Percentiles rank a stretch among this genome's conserved stretches.
Conservation (phyloP, 768 basidiomycete species). For the Mycena polygramma region DNA sequence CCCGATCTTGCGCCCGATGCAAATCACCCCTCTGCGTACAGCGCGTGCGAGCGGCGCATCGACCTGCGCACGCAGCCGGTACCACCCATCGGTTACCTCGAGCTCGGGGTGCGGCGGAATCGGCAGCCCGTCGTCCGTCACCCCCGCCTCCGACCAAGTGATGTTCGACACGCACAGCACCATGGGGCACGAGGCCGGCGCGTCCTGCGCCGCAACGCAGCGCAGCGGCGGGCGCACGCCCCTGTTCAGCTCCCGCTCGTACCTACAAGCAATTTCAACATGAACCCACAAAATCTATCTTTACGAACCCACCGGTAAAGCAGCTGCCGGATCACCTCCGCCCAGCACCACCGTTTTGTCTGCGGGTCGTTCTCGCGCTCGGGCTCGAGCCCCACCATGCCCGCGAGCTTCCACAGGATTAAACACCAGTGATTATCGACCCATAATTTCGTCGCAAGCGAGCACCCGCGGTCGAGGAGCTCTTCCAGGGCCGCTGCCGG, state of each 20-base stretch:
- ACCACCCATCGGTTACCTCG: constrained; percentile 99
- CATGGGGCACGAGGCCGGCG: constrained; percentile 83
- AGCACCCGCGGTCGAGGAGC: constrained; percentile 70
- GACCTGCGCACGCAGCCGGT: constrained; percentile 80
- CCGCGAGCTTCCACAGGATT: constrained; percentile 95
- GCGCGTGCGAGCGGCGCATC: constrained; percentile 84
- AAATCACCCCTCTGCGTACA: constrained; percentile 72
- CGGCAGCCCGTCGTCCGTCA: constrained; percentile 53
- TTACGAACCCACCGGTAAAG: constrained; percentile 75
- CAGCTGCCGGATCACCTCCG: constrained; percentile 85
- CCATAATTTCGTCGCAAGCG: constrained; percentile 82
- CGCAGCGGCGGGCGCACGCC: constrained; percentile 87
- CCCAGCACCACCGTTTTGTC: constrained; percentile 83
- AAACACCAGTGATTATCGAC: constrained; percentile 92
- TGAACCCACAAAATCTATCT: no score
- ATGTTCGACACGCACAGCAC: constrained; percentile 87
- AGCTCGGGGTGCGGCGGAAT: constrained; percentile 67
- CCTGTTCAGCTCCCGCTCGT: constrained; percentile 86
- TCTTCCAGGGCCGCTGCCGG: constrained; percentile 68
- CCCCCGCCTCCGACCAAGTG: constrained; percentile 59
- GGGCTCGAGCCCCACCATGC: constrained; percentile 84
- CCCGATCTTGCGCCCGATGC: constrained; percentile 86
- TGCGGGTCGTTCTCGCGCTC: constrained; percentile 59
- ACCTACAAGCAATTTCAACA: constrained; percentile 59
- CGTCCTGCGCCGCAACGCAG: constrained; percentile 86